Conservation (phyloP, 2,329 filamentous ascomycete genomes). For the Berkeleyomyces rouxiae region DNA sequence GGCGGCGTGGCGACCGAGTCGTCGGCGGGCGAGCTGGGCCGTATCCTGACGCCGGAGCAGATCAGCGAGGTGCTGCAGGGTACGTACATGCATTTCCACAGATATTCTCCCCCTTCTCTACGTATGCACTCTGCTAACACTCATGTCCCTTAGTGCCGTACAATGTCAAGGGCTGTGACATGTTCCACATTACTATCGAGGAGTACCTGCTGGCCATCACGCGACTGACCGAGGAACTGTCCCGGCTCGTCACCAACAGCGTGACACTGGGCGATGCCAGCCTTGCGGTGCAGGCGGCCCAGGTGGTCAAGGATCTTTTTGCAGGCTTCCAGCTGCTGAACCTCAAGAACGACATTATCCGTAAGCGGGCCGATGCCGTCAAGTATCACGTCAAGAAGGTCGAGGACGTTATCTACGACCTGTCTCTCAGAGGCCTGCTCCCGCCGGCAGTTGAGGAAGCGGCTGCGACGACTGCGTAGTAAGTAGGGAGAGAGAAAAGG, state of each 20-base stretch:
- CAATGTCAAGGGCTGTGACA: slow-evolving; percentile 76
- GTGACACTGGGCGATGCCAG: slow-evolving; percentile 82
- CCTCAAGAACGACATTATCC: slow-evolving; percentile 83
- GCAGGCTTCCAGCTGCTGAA: slow-evolving; percentile 95
- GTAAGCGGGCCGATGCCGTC: slow-evolving; percentile 77
- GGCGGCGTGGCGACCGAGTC: slow-evolving; percentile 47
- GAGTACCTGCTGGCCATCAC: slow-evolving; percentile 88
- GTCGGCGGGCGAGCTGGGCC: slow-evolving; percentile 38
- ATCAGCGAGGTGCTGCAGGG: slow-evolving; percentile 62
- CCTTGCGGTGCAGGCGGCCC: slow-evolving; percentile 71
- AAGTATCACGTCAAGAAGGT: slow-evolving; percentile 98
- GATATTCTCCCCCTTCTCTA: not conserved
- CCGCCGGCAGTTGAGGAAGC: not conserved
- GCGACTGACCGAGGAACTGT: slow-evolving; percentile 74
- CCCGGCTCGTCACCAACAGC: slow-evolving; percentile 80
- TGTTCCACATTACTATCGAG: slow-evolving; percentile 91
- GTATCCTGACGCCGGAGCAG: slow-evolving; percentile 74
- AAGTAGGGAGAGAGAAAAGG: not conserved
- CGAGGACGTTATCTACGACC: slow-evolving; percentile 93
- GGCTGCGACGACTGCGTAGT: not conserved
- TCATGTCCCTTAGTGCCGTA: slow-evolving; percentile 48
- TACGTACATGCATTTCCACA: slow-evolving; percentile 21
- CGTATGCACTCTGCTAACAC: not conserved
- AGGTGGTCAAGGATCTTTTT: slow-evolving; percentile 88
- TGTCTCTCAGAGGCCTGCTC: slow-evolving; percentile 47